Evolutionary conservation across 2,329 filamentous ascomycete genomes (phyloP), one percentile per base, ranked within the genome.

Genomic region (Chaetoscypha palmicola): DNA sequence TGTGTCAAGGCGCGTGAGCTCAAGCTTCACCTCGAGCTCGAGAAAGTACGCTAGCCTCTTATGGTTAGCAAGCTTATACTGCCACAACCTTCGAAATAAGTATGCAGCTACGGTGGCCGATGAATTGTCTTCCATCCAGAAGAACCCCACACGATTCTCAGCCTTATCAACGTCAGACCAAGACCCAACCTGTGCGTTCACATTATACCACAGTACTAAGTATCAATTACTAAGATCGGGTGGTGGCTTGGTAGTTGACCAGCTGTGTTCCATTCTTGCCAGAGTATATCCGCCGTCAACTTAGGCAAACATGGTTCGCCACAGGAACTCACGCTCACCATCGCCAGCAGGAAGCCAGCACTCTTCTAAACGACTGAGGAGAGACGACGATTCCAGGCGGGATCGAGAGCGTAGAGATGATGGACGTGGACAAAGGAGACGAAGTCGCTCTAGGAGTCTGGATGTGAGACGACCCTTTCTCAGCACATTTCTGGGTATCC

Each of bases 331-430:
- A 72, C 75, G 86, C 85, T 91, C 86, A 90, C 86, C 86, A 86
- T 88, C 83, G 81, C 84, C 84, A 82, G 81, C 83, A 89, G 85
- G 84, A 79, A 88, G 84, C 75, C 81, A 85, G 64, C 75, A 77
- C 67, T 81, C 79, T 67, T 79, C 81, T 62, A 77, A 68, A 61
- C 75, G 74, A 49, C 67, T 58, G 58, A 69, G 71, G 59, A 69
- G 72, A 65, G 74, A 65, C 24, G 60, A 65, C 42, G 58, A 74
- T 62, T 66, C 71, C 58, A 68, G 72, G 51, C 64, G 69, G 57
- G 72, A 75, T 17, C 42, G 42, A 28, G 36, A 39, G 39, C 67
- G 68, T 59, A 66, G 70, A 54, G 72, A 75, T 58, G 71, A 74
- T 61, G 64, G 64, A 38, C 68, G 70, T 48, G 58, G 62, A 41